These are phyloP conservation scores for Fomitopsis serialis DNA, from an alignment of 768 basidiomycete genomes.

Conservation along the genomic window DNA sequence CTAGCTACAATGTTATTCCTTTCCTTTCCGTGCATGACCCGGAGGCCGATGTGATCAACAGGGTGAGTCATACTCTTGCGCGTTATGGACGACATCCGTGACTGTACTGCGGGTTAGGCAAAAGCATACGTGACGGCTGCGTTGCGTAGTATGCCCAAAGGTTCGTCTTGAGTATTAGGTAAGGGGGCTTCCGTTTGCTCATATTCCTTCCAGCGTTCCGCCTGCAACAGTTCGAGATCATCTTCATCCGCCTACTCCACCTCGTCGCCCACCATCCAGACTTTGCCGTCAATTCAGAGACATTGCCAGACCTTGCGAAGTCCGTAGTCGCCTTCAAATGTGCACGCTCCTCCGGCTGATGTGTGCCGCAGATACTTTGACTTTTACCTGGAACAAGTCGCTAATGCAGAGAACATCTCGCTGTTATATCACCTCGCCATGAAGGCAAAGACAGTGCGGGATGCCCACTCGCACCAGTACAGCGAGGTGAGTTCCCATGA, in stretches of 20 bases:
- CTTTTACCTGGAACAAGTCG: constrained; percentile 79
- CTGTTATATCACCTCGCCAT: constrained; percentile 78
- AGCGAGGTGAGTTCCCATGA: constrained; percentile 50
- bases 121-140: constrained; percentile 48
- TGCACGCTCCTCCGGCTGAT: constrained; percentile 4
- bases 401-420: constrained; percentile 75
- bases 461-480: constrained; percentile 58
- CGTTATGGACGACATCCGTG: not conserved
- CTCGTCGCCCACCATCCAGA: constrained; percentile 94
- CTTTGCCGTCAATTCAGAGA: constrained; percentile 62
- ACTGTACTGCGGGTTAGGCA: constrained; percentile 33
- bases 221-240: constrained; percentile 70
- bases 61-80: constrained; percentile 37
- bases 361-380: constrained; percentile 80
- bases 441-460: constrained; percentile 84
- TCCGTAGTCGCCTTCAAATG: constrained; percentile 30
- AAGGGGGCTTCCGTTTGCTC: not conserved
- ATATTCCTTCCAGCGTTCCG: constrained; percentile 36
- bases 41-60: constrained; percentile 67
- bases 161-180: constrained; percentile 23
- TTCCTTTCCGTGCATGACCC: constrained; percentile 92
- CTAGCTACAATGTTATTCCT: constrained; percentile 77
- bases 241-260: constrained; percentile 83
- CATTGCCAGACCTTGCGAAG: constrained; percentile 77
- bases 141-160: constrained; percentile 40